Base-by-base conservation (phyloP, 208 protist species). In the Trypanosoma caninum region DNA sequence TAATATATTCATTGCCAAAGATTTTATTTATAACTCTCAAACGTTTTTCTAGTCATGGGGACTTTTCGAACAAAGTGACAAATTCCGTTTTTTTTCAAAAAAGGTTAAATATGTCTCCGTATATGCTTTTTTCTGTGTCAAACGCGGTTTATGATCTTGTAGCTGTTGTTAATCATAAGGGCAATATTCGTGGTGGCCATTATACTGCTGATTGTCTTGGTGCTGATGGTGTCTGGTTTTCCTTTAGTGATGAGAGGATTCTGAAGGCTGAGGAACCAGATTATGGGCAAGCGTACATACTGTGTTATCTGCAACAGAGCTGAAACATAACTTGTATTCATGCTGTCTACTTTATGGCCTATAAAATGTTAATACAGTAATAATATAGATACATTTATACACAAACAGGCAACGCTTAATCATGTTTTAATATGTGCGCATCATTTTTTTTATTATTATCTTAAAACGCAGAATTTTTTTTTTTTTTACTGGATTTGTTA, bases 181-280 rank as follows among this genome's bases (percentile, higher is more conserved):
- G 94, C 18, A 89, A 89, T 62, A 85, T 93, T 64, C 74, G 90
- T 54, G 94, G 94, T 5, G 94, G 94, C 16, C 94, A 97, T 59
- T 97, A 97, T 53, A 97, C 94, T 14, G 74, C 88, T 9, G 76
- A 92, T 54, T 79, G 62, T 45, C 30, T 75, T 45, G 76, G 74
- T 16, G 25, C 40, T 20, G 75, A 94, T 78, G 70, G 72, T 41
- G 55, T 69, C n/a, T 97, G 93, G 91, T 81, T 68, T 60, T 74
- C 86, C 56, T 89, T 84, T 51, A 94, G 87, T 58, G 93, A 97
- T 63, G 83, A 91, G 51, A 48, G 47, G 14, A 78, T 93, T n/a
- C 64, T 27, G 18, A 25, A 59, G 20, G 69, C 68, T 8, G 61
- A 61, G 0, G 9, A 25, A 25, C 77, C 86, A 6, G 65, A 89